Evolutionary conservation across 441 rosid genomes (phyloP).

Genomic region (Erysimum cheiri): DNA sequence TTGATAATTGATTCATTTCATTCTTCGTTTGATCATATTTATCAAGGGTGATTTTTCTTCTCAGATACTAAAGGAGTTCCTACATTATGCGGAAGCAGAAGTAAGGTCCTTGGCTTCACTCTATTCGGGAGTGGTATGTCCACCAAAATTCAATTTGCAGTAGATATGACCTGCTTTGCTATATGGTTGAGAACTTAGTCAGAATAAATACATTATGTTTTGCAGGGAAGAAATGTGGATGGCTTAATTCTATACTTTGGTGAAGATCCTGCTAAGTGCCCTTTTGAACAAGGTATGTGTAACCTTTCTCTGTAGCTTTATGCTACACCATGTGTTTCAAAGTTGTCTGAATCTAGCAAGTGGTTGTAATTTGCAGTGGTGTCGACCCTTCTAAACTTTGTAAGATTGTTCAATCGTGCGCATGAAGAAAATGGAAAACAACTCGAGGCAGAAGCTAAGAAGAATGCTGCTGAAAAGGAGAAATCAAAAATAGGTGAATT

Average conservation of each 20-base stretch:
- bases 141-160: conserved; percentile 12
- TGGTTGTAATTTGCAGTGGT: conserved; percentile 58
- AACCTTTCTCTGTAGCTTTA: conserved; percentile 5
- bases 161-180: conserved; percentile 15
- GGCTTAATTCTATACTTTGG: conserved; percentile 92
- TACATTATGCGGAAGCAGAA: conserved; percentile 84
- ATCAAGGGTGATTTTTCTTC: conserved; percentile 1
- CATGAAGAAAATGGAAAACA: conserved; percentile 82
- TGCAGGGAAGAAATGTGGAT: conserved; percentile 92
- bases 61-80: conserved; percentile 82
- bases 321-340: conserved; percentile 5
- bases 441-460: conserved; percentile 71
- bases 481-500: conserved; percentile 51
- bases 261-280: conserved; percentile 94
- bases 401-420: conserved; percentile 77
- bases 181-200: conserved; percentile 16
- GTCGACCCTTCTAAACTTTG: conserved; percentile 77
- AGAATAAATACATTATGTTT: conserved; percentile 22
- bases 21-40: conserved; percentile 11
- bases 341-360: conserved; percentile 24
- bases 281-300: conserved; percentile 88
- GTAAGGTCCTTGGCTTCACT: conserved; percentile 82
- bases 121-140: conserved; percentile 85
- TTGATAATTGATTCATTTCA: conserved; percentile 6
- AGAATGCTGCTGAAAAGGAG: conserved; percentile 54